Conservation (phyloP, 176 grass and related monocot species). For the Pontederia paniculata region DNA sequence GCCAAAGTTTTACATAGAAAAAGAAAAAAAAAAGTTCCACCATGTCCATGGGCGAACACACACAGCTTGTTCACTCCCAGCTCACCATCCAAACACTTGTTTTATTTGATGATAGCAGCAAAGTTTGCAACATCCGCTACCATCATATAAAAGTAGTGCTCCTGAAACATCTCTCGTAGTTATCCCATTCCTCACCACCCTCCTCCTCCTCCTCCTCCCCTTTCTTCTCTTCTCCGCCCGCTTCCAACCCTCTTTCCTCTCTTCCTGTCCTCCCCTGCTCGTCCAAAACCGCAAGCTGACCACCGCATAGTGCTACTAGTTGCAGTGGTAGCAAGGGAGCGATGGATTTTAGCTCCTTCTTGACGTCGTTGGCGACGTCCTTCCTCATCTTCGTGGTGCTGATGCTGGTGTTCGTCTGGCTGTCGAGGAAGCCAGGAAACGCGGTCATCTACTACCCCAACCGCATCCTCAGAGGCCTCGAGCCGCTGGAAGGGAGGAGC, state of each 20-base stretch:
- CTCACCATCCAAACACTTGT: no score
- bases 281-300: not conserved
- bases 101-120: no score
- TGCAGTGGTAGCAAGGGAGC: not conserved
- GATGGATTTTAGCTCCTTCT: constrained; percentile 70
- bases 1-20: no score
- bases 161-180: no score
- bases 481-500: constrained; percentile 44
- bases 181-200: no score
- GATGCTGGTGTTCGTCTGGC: constrained; percentile 59
- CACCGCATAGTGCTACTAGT: not conserved
- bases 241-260: not conserved
- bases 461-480: constrained; percentile 51
- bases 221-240: not conserved
- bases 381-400: constrained; percentile 63
- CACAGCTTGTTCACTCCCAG: no score
- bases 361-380: constrained; percentile 73
- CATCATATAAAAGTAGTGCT: no score
- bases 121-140: no score
- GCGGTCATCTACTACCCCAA: constrained; percentile 80
- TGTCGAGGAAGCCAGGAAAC: constrained; percentile 61
- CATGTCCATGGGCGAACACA: no score
- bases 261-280: constrained; percentile 1
- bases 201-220: no score
- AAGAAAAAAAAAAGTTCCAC: no score